Base-by-base conservation (phyloP, 495 filamentous ascomycete genomes). In the Penicillium paradoxum region DNA sequence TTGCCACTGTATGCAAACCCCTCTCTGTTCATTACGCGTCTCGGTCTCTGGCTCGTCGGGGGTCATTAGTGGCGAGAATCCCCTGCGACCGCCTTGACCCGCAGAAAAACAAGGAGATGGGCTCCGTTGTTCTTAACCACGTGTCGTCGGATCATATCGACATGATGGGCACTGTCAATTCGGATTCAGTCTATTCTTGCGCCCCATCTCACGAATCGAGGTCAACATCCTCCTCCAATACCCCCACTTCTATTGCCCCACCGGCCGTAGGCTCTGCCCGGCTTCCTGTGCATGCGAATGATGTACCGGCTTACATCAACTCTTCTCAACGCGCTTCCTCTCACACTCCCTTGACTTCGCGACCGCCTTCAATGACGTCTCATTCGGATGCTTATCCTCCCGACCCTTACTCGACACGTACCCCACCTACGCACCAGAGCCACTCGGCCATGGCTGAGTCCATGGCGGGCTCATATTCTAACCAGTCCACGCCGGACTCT, bases 141-240 rank as follows among this genome's bases (percentile, higher is more conserved):
- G n/a, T n/a, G n/a, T n/a, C n/a, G n/a, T 72, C 71, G 63, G 64
- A 79, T 63, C 66, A 69, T 60, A 54, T 62, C 63, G 64, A 71
- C 78, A 70, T 80, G 53, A 77, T 73, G 68, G 73, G 70, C 60
- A 62, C 71, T 55, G 55, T 70, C 55, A 68, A 73, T 61, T 42
- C 68, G 49, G 70, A 79, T 59, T 56, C 69, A 15, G 60, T 62
- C 27, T 74, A 72, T 67, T 65, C 67, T 42, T 34, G 51, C 65
- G 13, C 45, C 51, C 1, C 54, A 33, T 42, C 39, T 19, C 38
- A 40, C 25, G 58, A 62, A 19, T 69, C 70, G 50, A 69, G 30
- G 67, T 63, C 71, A 38, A 67, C 62, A 42, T 71, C 69, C 50
- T 55, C 67, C 56, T 73, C 61, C 34, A 66, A 52, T 30, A 72